Conservation (phyloP, 768 basidiomycete genomes). For the Rhodotorula diobovata region DNA sequence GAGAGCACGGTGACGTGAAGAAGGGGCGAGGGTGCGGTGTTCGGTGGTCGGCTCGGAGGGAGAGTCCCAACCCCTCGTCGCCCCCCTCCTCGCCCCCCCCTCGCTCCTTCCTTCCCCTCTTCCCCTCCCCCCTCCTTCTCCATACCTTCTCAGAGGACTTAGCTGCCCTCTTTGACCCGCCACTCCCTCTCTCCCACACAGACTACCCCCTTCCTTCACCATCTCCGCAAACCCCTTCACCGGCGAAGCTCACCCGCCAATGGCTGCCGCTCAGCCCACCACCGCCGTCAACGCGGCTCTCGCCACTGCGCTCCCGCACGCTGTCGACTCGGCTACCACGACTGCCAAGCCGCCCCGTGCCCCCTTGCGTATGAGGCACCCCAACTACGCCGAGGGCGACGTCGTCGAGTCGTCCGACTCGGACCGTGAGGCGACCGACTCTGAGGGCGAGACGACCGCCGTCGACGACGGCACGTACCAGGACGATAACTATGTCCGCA, state of each 20-base stretch:
- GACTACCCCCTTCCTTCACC: not conserved
- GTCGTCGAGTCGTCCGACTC: constrained; percentile 6
- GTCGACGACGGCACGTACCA: constrained; percentile 25
- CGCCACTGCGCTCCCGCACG: constrained; percentile 14
- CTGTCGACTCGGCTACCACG: constrained; percentile 7
- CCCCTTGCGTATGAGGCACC: constrained; percentile 35
- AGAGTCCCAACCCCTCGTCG: too few species aligned
- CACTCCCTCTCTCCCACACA: too few species aligned
- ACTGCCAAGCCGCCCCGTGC: not conserved
- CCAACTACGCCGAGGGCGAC: constrained; percentile 10
- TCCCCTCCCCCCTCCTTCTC: not conserved
- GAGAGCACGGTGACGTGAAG: too few species aligned
- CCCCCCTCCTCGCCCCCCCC: too few species aligned
- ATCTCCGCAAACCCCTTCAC: not conserved
- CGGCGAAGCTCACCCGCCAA: not conserved
- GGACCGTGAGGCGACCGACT: constrained; percentile 26
- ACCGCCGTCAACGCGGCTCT: constrained; percentile 1
- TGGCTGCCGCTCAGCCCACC: not conserved
- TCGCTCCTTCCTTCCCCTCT: not conserved
- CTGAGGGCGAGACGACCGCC: constrained; percentile 39
- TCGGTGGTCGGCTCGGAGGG: too few species aligned
- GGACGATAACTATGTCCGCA: constrained; percentile 48
- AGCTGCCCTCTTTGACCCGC: not conserved
- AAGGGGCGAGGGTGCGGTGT: too few species aligned
- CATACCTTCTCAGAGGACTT: not conserved